Evolutionary conservation across 23 red algal species (phyloP).

Genomic region (Gracilaria domingensis): DNA sequence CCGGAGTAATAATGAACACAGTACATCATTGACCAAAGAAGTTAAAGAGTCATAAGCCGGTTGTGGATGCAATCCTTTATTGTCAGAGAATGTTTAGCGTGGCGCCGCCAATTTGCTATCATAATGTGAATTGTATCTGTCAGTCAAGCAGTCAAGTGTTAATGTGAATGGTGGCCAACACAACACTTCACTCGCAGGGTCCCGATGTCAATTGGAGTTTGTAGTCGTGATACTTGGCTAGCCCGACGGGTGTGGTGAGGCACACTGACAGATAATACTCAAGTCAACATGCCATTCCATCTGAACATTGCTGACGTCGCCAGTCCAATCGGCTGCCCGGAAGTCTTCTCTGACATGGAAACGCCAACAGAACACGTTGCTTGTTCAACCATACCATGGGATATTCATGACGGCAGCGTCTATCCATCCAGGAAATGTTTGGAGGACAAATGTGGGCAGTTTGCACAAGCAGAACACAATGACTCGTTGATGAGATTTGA

Average conservation of each 20-base stretch:
- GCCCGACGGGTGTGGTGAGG: not conserved
- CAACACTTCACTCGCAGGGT: too few relatives aligned
- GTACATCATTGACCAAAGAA: too few relatives aligned
- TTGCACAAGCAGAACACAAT: not conserved
- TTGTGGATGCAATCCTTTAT: not conserved
- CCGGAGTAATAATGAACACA: too few relatives aligned
- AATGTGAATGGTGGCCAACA: too few relatives aligned
- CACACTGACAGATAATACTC: not conserved
- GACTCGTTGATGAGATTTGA: slow-evolving; percentile 9
- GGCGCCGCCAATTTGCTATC: not conserved
- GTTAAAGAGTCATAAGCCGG: too few relatives aligned
- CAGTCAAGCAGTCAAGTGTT: not conserved
- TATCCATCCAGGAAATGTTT: not conserved
- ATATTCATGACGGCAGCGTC: not conserved
- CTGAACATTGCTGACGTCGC: not conserved
- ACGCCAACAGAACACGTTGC: not conserved
- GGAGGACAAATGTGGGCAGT: not conserved
- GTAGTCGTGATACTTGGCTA: not conserved
- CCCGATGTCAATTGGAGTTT: not conserved
- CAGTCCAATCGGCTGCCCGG: not conserved
- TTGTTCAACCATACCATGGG: not conserved
- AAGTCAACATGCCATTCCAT: not conserved
- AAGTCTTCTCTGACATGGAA: not conserved
- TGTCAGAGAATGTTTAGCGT: not conserved
- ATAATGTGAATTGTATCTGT: not conserved